Evolutionary conservation across 78 protist genomes (phyloP).

Genomic region (Protostelium mycophagum): DNA sequence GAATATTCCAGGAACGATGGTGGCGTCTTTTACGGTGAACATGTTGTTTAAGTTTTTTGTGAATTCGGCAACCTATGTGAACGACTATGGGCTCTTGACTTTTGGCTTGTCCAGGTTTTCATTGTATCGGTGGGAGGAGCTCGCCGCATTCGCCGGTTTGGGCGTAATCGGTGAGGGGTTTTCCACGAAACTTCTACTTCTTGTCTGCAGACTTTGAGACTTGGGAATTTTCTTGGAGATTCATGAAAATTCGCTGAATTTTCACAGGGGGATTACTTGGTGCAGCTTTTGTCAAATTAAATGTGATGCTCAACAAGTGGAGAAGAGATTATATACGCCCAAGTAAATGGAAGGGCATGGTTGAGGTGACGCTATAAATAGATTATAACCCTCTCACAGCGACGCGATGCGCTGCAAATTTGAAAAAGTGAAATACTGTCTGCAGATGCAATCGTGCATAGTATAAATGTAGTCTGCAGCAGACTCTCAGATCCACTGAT

Average conservation of each 20-base stretch:
- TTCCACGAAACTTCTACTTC: too few relatives aligned
- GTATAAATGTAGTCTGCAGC: too few relatives aligned
- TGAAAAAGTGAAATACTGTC: too few relatives aligned
- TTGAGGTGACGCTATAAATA: not conserved
- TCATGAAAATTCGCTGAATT: not conserved
- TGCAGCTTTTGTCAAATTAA: slow-evolving; percentile 39
- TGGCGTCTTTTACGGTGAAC: slow-evolving; percentile 14
- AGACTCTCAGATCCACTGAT: too few relatives aligned
- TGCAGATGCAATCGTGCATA: too few relatives aligned
- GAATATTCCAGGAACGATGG: not conserved
- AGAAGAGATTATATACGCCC: slow-evolving; percentile 23
- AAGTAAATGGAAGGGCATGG: not conserved
- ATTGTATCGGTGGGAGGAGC: slow-evolving; percentile 41
- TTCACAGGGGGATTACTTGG: slow-evolving; percentile 46
- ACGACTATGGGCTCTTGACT: slow-evolving; percentile 66
- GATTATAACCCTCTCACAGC: too few relatives aligned
- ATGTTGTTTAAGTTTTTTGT: slow-evolving; percentile 37
- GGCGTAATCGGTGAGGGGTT: slow-evolving; percentile 16
- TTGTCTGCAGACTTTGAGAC: too few relatives aligned
- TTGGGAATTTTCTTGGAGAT: not conserved
- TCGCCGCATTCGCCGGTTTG: slow-evolving; percentile 28
- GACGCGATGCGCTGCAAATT: too few relatives aligned
- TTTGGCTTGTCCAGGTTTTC: slow-evolving; percentile 58
- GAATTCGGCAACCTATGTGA: slow-evolving; percentile 32
- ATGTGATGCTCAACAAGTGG: slow-evolving; percentile 63